Base-by-base conservation (phyloP, 495 filamentous ascomycete genomes). In the Ascodesmis nigricans region DNA sequence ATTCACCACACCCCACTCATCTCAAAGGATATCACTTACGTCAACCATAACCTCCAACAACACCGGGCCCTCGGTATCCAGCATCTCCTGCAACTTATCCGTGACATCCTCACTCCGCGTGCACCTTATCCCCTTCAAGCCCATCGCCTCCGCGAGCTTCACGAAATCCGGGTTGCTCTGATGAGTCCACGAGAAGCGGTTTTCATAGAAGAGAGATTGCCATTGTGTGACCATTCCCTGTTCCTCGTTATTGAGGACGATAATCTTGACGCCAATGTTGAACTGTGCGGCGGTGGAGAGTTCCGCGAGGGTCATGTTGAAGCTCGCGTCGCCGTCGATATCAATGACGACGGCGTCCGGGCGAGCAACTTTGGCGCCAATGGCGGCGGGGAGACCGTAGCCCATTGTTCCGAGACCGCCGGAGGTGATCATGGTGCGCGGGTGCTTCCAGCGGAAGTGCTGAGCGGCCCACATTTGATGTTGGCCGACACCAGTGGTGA, bases 391-490 rank as follows among this genome's bases (percentile, higher is more conserved):
- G 21, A 93, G 70, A 37, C 84, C 84, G 56, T 63, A 95, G 31
- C 84, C 84, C 84, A 95, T 93, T 7, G 84, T 95, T 30, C 84
- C 84, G 8, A 91, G 66, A 41, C 82, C 80, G 48, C 82, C 82
- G 7, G 80, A 91, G 9, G 82, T 84, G 54, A 91, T 71, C 71
- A 91, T 76, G 34, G 78, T 75, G 24, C 83, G 69, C 15, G 81
- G 80, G 43, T 79, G 55, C 23, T 75, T 63, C 82, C 83, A 95
- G 35, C 80, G 71, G 63, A 76, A 95, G 56, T 91, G 79, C 57
- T 95, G 81, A 5, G 81, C 82, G 5, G 76, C 61, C 84, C 84
- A 92, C 84, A 95, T 93, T 58, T 92, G 84, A 53, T 93, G 83
- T 53, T 92, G 82, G 21, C 84, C 83, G 21, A 92, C 83, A 45